Evolutionary conservation across 176 grass and related monocot genomes (phyloP).

Genomic region (Bolboschoenus planiculmis): DNA sequence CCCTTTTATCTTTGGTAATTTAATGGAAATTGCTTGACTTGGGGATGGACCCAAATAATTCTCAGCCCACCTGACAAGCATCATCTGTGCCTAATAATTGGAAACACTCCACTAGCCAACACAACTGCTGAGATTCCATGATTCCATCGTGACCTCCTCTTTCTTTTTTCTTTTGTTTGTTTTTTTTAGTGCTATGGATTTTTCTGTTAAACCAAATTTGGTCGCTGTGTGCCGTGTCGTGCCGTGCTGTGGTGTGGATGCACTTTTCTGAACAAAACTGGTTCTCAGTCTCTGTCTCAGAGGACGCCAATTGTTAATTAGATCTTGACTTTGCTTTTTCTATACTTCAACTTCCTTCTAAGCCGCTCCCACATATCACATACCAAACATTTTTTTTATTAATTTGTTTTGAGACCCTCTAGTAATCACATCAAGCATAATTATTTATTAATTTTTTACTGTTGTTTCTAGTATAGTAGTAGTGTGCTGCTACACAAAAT

Average conservation of each 20-base stretch:
- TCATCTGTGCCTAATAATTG: conserved; percentile 1
- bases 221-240: background rate
- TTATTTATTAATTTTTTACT: no score
- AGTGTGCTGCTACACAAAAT: no score
- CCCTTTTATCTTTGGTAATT: background rate
- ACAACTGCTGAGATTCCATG: background rate
- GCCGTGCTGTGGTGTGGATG: background rate
- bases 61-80: background rate
- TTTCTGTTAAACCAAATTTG: conserved; percentile 4
- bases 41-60: background rate
- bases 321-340: conserved; percentile 11
- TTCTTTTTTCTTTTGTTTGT: background rate
- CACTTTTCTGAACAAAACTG: background rate
- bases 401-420: no score
- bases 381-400: background rate
- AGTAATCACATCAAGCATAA: no score
- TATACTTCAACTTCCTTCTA: background rate
- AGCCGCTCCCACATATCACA: background rate
- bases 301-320: background rate
- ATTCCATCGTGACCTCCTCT: background rate
- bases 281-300: background rate
- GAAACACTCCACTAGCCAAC: background rate
- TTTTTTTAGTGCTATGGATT: background rate
- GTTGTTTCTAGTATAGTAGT: no score
- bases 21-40: background rate